These are phyloP conservation scores for Annulohypoxylon bovei DNA, from an alignment of 495 filamentous ascomycete species.

Conservation along the genomic window DNA sequence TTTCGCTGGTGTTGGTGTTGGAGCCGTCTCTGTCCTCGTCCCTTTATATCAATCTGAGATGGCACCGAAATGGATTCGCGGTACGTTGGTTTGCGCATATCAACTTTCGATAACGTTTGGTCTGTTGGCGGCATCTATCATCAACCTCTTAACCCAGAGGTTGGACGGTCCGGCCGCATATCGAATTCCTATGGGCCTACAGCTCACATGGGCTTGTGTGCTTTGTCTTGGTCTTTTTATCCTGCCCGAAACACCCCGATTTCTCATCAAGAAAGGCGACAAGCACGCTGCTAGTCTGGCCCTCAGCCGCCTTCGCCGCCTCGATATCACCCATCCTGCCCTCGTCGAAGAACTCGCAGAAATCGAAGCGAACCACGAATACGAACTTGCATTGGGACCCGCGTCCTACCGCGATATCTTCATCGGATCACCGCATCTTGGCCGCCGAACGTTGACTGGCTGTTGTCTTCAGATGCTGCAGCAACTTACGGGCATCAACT, in stretches of 20 bases:
- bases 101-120: constrained; percentile 91
- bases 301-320: constrained; percentile 78
- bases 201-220: constrained; percentile 85
- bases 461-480: constrained; percentile 69
- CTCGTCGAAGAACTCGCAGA: constrained; percentile 84
- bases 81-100: constrained; percentile 89
- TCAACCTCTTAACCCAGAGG: constrained; percentile 79
- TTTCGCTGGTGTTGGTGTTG: constrained; percentile 85
- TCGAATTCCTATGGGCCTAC: constrained; percentile 85
- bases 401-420: constrained; percentile 79
- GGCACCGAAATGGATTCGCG: constrained; percentile 90
- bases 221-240: constrained; percentile 76
- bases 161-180: constrained; percentile 73
- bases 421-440: constrained; percentile 65
- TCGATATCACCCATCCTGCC: constrained; percentile 78
- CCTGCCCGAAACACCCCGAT: constrained; percentile 89
- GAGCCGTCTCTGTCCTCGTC: constrained; percentile 81
- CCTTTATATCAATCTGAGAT: constrained; percentile 92
- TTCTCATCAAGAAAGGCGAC: constrained; percentile 79
- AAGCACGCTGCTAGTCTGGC: constrained; percentile 75
- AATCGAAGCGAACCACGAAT: constrained; percentile 90
- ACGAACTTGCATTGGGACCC: constrained; percentile 78
- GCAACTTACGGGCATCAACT: constrained; percentile 67
- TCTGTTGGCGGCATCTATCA: constrained; percentile 80
- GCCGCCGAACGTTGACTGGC: constrained; percentile 64